A percentile compares a stretch with the other conserved stretches of the same genome.
Conservation (phyloP, 139 green algal genomes). For the Limnomonas spitsbergensis region DNA sequence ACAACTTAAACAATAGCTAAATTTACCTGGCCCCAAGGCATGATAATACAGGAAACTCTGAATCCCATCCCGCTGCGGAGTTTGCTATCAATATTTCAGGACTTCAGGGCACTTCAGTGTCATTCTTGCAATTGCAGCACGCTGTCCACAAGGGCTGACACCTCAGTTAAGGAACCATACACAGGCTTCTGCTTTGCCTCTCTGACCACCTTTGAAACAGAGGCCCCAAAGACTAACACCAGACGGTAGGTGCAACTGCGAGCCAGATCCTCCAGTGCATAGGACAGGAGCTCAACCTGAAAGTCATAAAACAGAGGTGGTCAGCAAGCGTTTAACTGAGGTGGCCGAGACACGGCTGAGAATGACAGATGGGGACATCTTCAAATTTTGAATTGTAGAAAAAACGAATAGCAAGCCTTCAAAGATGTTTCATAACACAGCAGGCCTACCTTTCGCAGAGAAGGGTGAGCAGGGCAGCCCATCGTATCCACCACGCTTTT, state of each 20-base stretch:
- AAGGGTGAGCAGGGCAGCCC: not conserved
- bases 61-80: no score
- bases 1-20: no score
- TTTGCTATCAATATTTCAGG: no score
- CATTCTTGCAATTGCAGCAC: constrained; percentile 10
- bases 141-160: constrained; percentile 16
- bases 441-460: not conserved
- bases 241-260: constrained; percentile 24
- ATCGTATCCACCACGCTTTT: not conserved
- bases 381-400: no score
- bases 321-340: no score
- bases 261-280: constrained; percentile 31
- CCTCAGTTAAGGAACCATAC: constrained; percentile 8
- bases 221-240: constrained; percentile 27
- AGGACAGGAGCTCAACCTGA: constrained; percentile 35
- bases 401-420: no score
- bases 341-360: no score
- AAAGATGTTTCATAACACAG: no score
- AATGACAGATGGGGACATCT: no score
- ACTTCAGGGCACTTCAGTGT: no score
- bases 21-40: no score
- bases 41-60: no score
- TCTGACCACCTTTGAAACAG: constrained; percentile 23
- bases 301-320: constrained; percentile 6
- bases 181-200: constrained; percentile 23